These are phyloP conservation scores for Plectosphaerella plurivora DNA, from an alignment of 2,329 filamentous ascomycete species.

Conservation along the genomic window DNA sequence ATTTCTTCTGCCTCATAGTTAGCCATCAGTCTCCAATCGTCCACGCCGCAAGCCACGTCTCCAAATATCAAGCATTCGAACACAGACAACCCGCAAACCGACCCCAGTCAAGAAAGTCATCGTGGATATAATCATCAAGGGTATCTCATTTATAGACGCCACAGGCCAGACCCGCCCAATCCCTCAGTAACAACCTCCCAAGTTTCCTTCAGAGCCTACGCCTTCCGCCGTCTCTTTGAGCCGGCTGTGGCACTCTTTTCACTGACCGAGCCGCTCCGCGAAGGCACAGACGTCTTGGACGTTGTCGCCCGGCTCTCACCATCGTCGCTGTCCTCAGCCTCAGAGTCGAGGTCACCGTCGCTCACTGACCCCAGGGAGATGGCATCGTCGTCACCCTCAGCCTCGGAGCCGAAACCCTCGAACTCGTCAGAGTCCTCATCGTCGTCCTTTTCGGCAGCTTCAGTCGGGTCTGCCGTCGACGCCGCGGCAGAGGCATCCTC, in stretches of 20 bases:
- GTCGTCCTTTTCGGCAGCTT: conserved; percentile 17
- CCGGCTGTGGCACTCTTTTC: not conserved
- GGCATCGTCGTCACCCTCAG: conserved; percentile 9
- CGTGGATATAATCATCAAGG: too few relatives aligned
- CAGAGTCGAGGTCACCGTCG: conserved; percentile 9
- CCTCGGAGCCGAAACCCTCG: not conserved
- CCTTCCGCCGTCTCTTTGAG: conserved; percentile 11
- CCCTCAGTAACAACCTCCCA: too few relatives aligned
- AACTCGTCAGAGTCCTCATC: conserved; percentile 7
- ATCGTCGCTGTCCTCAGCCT: conserved; percentile 26
- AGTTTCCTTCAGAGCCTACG: not conserved
- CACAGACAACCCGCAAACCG: too few relatives aligned
- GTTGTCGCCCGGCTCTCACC: conserved; percentile 17
- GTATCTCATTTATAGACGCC: too few relatives aligned
- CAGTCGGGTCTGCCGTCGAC: conserved; percentile 18
- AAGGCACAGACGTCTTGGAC: conserved; percentile 10
- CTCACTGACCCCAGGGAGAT: conserved; percentile 8
- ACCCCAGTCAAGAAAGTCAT: too few relatives aligned
- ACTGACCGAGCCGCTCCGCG: not conserved
- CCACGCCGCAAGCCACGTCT: too few relatives aligned
- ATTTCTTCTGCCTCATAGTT: too few relatives aligned
- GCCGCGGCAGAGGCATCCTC: conserved; percentile 45
- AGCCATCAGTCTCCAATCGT: too few relatives aligned
- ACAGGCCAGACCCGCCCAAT: too few relatives aligned
- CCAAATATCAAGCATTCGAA: too few relatives aligned